Conservation (phyloP, 352 stramenopile genomes). For the Globisporangium nagaii region DNA sequence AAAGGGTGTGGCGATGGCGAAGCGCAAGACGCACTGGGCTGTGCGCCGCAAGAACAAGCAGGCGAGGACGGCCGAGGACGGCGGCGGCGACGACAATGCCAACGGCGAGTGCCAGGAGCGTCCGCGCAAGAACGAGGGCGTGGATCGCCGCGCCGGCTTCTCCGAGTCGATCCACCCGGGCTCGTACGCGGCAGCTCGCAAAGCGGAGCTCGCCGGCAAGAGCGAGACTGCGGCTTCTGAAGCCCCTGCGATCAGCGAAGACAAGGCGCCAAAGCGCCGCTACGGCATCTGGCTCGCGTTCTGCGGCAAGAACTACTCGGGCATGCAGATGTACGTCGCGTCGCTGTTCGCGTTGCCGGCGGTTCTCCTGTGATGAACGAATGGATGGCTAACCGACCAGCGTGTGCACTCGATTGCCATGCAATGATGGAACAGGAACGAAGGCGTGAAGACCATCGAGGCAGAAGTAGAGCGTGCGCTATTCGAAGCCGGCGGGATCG, state of each 20-base stretch:
- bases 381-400: background rate
- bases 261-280: conserved; percentile 37
- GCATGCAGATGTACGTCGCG: conserved; percentile 86
- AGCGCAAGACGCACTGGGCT: conserved; percentile 73
- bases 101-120: conserved; percentile 15
- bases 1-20: conserved; percentile 13
- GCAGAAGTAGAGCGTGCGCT: conserved; percentile 85
- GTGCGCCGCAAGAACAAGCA: conserved; percentile 77
- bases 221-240: background rate
- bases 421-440: conserved; percentile 42
- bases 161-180: conserved; percentile 63
- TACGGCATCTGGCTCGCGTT: conserved; percentile 87
- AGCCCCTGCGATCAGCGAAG: background rate
- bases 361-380: background rate
- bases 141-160: conserved; percentile 52
- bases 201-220: conserved; percentile 8
- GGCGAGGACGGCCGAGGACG: conserved; percentile 12
- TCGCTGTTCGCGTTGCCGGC: no score
- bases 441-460: conserved; percentile 87
- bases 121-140: conserved; percentile 8
- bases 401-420: background rate
- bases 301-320: conserved; percentile 86
- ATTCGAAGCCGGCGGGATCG: conserved; percentile 82
- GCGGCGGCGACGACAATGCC: conserved; percentile 16
- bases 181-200: conserved; percentile 63